These are phyloP conservation scores for Ailanthus altissimus DNA, from an alignment of 345 rosid species.

Conservation along the genomic window DNA sequence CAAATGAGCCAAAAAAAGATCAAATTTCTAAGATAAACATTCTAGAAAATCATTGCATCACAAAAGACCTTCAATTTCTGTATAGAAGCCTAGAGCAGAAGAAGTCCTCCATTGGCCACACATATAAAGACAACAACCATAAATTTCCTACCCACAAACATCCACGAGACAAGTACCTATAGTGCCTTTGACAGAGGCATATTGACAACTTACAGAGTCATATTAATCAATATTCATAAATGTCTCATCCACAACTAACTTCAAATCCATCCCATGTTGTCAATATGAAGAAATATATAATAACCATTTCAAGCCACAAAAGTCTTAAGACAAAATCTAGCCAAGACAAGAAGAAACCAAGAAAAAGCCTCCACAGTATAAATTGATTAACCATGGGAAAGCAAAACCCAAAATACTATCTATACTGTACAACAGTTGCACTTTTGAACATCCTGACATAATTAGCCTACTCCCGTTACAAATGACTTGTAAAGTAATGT, in stretches of 20 bases:
- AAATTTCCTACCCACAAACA: constrained; percentile 16
- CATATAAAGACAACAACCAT: constrained; percentile 6
- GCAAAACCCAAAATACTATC: constrained; percentile 27
- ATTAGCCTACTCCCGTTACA: constrained; percentile 48
- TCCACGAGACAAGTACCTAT: constrained; percentile 10
- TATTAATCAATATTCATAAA: constrained; percentile 31
- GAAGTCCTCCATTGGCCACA: constrained; percentile 17
- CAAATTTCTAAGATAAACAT: not conserved
- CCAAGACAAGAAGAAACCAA: constrained; percentile 25
- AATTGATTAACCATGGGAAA: constrained; percentile 28
- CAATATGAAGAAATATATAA: constrained; percentile 15
- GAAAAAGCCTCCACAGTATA: constrained; percentile 30
- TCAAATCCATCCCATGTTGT: constrained; percentile 34
- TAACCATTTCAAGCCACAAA: constrained; percentile 34
- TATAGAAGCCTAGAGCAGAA: not conserved
- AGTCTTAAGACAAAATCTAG: not conserved
- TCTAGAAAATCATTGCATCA: not conserved
- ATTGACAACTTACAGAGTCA: constrained; percentile 17
- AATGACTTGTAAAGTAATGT: constrained; percentile 37
- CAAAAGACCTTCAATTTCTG: not conserved
- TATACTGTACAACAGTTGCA: constrained; percentile 50
- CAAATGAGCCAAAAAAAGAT: constrained; percentile 4
- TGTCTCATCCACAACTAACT: constrained; percentile 35
- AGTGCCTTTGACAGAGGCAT: constrained; percentile 12
- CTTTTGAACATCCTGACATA: constrained; percentile 40